phyloP scores from a whole-genome alignment of 345 rosid species.

The Psidium friedrichsthalianum region DNA sequence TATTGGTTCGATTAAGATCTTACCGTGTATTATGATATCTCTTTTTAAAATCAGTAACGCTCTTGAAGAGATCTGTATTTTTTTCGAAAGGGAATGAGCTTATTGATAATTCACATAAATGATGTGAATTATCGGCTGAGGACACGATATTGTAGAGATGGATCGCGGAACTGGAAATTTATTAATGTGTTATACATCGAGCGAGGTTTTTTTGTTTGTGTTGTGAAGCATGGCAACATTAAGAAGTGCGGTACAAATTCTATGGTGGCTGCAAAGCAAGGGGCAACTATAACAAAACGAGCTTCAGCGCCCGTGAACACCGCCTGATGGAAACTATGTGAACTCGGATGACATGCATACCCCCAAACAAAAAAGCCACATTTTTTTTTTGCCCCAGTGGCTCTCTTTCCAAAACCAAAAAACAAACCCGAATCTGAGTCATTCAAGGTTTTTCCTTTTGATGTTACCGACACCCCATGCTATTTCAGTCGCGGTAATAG shows the following conservation, averaged over 20 bases:
- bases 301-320: background rate
- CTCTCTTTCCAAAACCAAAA: background rate
- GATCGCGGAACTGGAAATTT: background rate
- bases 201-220: no score
- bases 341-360: background rate
- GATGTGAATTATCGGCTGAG: background rate
- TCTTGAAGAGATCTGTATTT: background rate
- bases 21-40: background rate
- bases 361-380: no score
- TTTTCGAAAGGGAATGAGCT: background rate
- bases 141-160: background rate
- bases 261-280: background rate
- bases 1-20: background rate
- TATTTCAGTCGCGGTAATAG: background rate
- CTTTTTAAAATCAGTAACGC: background rate
- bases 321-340: background rate
- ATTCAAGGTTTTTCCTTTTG: background rate
- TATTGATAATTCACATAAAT: background rate
- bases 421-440: background rate
- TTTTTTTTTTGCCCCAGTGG: no score
- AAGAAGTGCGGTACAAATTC: background rate
- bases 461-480: background rate
- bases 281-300: rapidly evolving
- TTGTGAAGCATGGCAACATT: background rate
- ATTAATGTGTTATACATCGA: rapidly evolving